Evolutionary conservation across 2,329 filamentous ascomycete species (phyloP), one percentile per base, ranked within the genome.

Genomic region (Hypomyces perniciosus): DNA sequence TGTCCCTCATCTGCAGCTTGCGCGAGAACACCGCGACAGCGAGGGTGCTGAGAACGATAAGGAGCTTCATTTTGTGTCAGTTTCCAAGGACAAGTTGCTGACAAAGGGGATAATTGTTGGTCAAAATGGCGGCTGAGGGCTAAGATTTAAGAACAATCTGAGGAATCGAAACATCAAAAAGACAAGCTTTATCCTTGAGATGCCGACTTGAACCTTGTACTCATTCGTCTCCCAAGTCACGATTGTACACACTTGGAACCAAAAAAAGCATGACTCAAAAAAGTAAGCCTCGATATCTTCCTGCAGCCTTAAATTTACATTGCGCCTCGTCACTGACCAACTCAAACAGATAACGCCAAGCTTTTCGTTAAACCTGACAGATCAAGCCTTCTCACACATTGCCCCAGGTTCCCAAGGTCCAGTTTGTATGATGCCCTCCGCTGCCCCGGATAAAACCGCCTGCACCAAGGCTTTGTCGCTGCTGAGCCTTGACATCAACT

Each of bases 321-420:
- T 20, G 20, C 20, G 20, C 20, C 20, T 20, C 20, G 20, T 20
- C 20, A 20, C 20, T 20, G 20, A 20, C 20, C 20, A 20, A 20
- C 20, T 2, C 20, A 38, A 38, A 38, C 3, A 38, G 20, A 38
- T 3, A 38, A 38, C 35, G 35, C 12, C 7, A 27, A 9, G 28
- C 20, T 20, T 20, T 20, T 20, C 2, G 20, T 20, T 20, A 20
- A 20, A 20, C 20, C 20, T 20, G 20, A 20, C 20, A 20, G 20
- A 20, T 20, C 20, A 20, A 20, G 20, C 20, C 20, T 20, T 20
- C 12, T 59, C 65, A 78, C 34, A 72, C 53, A 72, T 78, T 62
- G 5, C 79, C 82, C 82, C 83, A 86, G 8, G 76, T 63, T 1
- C 83, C 83, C 46, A 86, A 62, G 4, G 83, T 85, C 81, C 81